phyloP scores from a whole-genome alignment of 495 filamentous ascomycete genomes.

The Aspergillus indologenus region DNA sequence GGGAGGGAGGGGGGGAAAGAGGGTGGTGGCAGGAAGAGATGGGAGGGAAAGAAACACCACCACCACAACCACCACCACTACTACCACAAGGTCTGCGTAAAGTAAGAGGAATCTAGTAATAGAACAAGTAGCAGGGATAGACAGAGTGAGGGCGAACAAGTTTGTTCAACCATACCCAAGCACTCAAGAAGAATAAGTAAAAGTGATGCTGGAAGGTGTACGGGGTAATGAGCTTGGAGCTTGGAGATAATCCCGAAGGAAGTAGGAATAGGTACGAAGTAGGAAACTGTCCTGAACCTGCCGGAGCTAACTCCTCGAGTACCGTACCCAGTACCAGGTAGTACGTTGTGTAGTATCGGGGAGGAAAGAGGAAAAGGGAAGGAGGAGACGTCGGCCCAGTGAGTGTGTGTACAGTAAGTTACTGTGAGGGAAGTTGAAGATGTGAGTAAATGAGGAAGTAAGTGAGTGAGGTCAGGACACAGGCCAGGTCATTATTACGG shows the following conservation, averaged over 20 bases:
- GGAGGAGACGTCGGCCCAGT: not conserved
- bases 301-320: too few species aligned
- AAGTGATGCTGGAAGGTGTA: not conserved
- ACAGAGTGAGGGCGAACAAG: not conserved
- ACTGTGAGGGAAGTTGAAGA: too few species aligned
- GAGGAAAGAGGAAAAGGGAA: slow-evolving; percentile 5
- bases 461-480: slow-evolving; percentile 1
- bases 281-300: too few species aligned
- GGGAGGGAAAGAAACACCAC: not conserved
- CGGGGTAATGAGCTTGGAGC: too few species aligned
- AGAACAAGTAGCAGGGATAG: not conserved
- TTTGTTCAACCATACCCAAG: slow-evolving; percentile 5
- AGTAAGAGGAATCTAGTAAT: not conserved
- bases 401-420: too few species aligned
- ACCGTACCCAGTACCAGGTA: not conserved
- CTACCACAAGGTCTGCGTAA: not conserved
- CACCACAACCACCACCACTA: not conserved
- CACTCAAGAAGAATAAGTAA: not conserved
- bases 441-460: slow-evolving; percentile 1
- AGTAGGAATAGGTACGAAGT: too few species aligned
- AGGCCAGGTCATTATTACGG: slow-evolving; percentile 8
- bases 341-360: too few species aligned
- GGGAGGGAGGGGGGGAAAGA: not conserved
- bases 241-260: too few species aligned
- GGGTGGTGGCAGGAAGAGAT: not conserved